Conservation (phyloP, 352 stramenopile species). For the Peronospora farinosa region DNA sequence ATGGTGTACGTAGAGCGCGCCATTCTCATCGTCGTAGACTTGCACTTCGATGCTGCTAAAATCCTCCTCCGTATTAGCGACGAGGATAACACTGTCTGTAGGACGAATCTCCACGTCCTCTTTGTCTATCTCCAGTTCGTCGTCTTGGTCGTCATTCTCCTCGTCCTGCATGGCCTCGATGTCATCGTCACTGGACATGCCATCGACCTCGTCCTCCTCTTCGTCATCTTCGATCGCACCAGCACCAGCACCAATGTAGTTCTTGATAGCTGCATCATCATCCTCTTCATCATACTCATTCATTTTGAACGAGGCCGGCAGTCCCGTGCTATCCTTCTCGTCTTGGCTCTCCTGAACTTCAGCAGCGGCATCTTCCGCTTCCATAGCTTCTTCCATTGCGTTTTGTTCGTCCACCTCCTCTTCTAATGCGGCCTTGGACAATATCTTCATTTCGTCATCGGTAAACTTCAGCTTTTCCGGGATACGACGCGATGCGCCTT, state of each 20-base stretch:
- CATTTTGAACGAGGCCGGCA: slow-evolving; percentile 77
- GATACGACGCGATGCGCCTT: slow-evolving; percentile 44
- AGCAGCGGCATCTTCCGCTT: slow-evolving; percentile 38
- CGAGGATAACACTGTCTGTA: slow-evolving; percentile 92
- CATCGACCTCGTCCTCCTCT: slow-evolving; percentile 11
- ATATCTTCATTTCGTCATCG: slow-evolving; percentile 74
- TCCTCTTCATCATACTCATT: slow-evolving; percentile 87
- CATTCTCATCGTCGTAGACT: slow-evolving; percentile 95
- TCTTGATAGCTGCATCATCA: slow-evolving; percentile 75
- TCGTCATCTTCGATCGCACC: slow-evolving; percentile 41
- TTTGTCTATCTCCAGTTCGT: slow-evolving; percentile 71
- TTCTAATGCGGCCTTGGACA: slow-evolving; percentile 69
- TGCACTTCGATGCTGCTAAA: slow-evolving; percentile 98
- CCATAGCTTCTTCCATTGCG: slow-evolving; percentile 47
- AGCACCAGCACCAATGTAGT: slow-evolving; percentile 47
- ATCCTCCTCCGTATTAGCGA: slow-evolving; percentile 97
- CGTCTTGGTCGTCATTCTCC: slow-evolving; percentile 46
- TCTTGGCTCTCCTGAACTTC: slow-evolving; percentile 15
- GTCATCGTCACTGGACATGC: not conserved
- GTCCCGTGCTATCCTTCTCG: slow-evolving; percentile 39
- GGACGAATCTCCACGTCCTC: slow-evolving; percentile 92
- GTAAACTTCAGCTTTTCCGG: slow-evolving; percentile 84
- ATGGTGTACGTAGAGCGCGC: slow-evolving; percentile 97
- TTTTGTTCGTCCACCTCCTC: slow-evolving; percentile 61
- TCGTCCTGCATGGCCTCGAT: not conserved